Conservation (phyloP, 2,329 filamentous ascomycete genomes). For the Penicillium sp. region DNA sequence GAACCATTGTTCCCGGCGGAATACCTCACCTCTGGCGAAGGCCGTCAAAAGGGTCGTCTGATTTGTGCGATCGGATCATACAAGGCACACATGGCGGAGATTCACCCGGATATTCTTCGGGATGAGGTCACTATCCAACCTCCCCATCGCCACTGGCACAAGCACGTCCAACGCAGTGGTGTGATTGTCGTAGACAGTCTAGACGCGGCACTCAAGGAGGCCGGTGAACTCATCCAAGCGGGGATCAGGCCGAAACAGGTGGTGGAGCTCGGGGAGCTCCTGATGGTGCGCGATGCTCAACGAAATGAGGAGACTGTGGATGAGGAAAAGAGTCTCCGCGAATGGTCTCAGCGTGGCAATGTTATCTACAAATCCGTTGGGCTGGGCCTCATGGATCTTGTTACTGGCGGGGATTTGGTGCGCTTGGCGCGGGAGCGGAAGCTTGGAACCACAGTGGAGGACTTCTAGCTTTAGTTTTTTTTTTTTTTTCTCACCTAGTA, state of each 20-base stretch:
- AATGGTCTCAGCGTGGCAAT: constrained; percentile 65
- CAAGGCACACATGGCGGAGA: constrained; percentile 74
- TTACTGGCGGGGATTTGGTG: constrained; percentile 61
- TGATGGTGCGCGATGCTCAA: constrained; percentile 62
- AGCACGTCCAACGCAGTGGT: constrained; percentile 58
- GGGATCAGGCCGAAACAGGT: constrained; percentile 72
- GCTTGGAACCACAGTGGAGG: constrained; percentile 53
- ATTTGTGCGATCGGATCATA: constrained; percentile 53
- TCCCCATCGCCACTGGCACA: constrained; percentile 50
- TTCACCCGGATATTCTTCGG: constrained; percentile 73
- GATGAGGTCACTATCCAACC: constrained; percentile 57
- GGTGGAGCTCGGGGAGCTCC: constrained; percentile 82
- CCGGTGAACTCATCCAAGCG: constrained; percentile 82
- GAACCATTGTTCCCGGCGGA: constrained; percentile 72
- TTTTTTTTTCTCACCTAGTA: not conserved
- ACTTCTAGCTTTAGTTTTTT: constrained; percentile 35
- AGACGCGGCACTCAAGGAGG: constrained; percentile 76
- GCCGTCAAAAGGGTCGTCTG: constrained; percentile 46
- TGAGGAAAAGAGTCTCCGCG: constrained; percentile 48
- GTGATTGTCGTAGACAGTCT: constrained; percentile 68
- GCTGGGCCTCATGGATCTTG: constrained; percentile 67
- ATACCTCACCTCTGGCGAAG: constrained; percentile 65
- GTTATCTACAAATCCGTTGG: constrained; percentile 72
- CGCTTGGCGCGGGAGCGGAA: constrained; percentile 56
- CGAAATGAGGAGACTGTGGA: constrained; percentile 33